These are phyloP conservation scores for Alternaria burnsii DNA, from an alignment of 2,329 filamentous ascomycete genomes.

Conservation along the genomic window DNA sequence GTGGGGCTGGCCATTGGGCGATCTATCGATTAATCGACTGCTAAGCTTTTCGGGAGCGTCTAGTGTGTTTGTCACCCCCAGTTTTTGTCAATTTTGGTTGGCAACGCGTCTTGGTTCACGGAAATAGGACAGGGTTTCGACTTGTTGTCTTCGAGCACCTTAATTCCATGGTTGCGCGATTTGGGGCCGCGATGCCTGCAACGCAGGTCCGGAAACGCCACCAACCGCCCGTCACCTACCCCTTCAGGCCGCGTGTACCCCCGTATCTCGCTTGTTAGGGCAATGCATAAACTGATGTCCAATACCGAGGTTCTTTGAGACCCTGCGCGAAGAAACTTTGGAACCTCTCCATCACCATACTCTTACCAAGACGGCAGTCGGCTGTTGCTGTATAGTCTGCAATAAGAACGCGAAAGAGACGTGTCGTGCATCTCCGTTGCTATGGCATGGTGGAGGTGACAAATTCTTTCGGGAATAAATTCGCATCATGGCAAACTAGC, in stretches of 20 bases:
- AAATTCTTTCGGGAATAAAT: not conserved
- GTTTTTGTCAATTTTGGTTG: constrained; percentile 1
- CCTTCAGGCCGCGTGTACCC: not conserved
- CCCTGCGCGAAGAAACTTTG: not conserved
- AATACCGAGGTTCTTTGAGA: not conserved
- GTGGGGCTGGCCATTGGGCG: constrained; percentile 4
- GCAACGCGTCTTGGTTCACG: not conserved
- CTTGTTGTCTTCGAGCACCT: not conserved
- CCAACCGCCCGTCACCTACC: not conserved
- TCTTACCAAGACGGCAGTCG: not conserved
- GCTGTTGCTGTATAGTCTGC: not conserved
- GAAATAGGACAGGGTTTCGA: not conserved
- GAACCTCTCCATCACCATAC: not conserved
- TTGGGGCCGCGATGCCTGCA: not conserved
- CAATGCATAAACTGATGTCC: not conserved
- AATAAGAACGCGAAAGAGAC: too few relatives aligned
- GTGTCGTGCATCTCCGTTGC: too few relatives aligned
- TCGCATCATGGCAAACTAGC: not conserved
- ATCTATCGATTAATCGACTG: constrained; percentile 3
- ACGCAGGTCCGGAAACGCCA: constrained; percentile 5
- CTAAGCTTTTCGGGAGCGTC: constrained; percentile 1
- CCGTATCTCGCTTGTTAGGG: constrained; percentile 1
- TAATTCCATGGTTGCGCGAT: not conserved
- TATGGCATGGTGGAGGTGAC: too few relatives aligned
- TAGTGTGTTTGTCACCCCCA: not conserved